Evolutionary conservation across 768 basidiomycete genomes (phyloP).

Genomic region (Termitomyces sp.): DNA sequence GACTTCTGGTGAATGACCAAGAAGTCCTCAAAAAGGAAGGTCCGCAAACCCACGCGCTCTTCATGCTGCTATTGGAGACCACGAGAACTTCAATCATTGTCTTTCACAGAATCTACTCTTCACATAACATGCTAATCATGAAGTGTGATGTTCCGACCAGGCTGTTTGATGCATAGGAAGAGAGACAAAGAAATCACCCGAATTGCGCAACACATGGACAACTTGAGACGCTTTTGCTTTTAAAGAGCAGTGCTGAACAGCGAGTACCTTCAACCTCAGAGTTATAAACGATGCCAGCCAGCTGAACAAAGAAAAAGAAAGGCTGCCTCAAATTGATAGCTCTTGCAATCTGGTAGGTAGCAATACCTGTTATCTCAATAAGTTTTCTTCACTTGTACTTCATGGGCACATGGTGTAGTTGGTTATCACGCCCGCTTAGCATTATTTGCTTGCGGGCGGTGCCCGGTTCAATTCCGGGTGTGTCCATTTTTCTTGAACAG

Average conservation of each 20-base stretch:
- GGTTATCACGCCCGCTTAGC: slow-evolving; percentile 1
- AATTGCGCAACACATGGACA: background rate
- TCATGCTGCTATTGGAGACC: background rate
- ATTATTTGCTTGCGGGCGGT: background rate
- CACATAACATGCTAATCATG: background rate
- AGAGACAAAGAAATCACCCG: background rate
- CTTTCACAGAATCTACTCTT: background rate
- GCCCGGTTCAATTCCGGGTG: background rate
- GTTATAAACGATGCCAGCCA: too few species aligned
- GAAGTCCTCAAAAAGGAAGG: background rate
- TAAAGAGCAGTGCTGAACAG: background rate
- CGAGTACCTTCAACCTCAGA: background rate
- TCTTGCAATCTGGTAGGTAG: too few species aligned
- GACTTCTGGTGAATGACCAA: background rate
- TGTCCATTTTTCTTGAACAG: background rate
- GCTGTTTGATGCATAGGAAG: background rate
- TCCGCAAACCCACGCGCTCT: background rate
- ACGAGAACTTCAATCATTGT: too few species aligned
- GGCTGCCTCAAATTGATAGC: too few species aligned
- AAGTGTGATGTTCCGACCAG: background rate
- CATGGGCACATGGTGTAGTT: background rate
- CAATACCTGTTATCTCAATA: too few species aligned
- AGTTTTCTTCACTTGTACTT: too few species aligned
- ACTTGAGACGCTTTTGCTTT: background rate
- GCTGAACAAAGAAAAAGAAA: background rate